Evolutionary conservation across 2,329 filamentous ascomycete genomes (phyloP), one percentile per base, ranked within the genome.

Genomic region (Verticillium nonalfalfae): DNA sequence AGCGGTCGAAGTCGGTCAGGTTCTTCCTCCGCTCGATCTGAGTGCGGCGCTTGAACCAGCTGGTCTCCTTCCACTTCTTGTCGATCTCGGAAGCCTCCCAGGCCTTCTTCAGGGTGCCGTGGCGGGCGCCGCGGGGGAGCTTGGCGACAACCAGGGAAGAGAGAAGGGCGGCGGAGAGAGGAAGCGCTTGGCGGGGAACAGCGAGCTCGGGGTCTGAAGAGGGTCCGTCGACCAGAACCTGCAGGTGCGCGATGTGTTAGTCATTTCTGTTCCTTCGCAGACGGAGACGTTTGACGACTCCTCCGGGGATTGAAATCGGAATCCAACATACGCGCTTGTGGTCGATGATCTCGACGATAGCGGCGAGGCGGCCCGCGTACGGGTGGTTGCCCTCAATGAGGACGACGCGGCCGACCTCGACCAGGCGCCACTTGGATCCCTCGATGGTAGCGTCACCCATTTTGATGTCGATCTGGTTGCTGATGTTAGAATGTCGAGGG

Each of bases 291-390:
- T 15, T n/a, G 2, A 36, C 9, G 45, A 39, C 57, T 58, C 57
- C 35, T 58, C 57, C 38, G 4, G 31, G 35, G 11, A 18, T 21
- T 52, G 39, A 15, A 13, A 13, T 7, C 34, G 65, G 60, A 58
- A 57, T 60, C 57, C 61, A 76, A 92, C 95, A 78, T 96, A 99
- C 95, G 83, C 95, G 93, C 88, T 97, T 97, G 90, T 99, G 94
- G 84, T 99, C 95, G 84, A 99, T 95, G 81, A 99, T 98, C 89
- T 99, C 94, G 81, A 97, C 93, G 76, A 99, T 94, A 74, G 89
- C 84, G 75, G 93, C 96, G 74, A 98, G 87, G 79, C 91, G 91
- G 83, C 93, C 93, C 72, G 84, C 83, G 84, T 82, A 90, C 73
- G 89, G 88, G 76, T 93, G 90, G 77, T 86, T 82, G 74, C 79